phyloP scores from a whole-genome alignment of 2,329 filamentous ascomycete genomes.

The Alternaria atra region DNA sequence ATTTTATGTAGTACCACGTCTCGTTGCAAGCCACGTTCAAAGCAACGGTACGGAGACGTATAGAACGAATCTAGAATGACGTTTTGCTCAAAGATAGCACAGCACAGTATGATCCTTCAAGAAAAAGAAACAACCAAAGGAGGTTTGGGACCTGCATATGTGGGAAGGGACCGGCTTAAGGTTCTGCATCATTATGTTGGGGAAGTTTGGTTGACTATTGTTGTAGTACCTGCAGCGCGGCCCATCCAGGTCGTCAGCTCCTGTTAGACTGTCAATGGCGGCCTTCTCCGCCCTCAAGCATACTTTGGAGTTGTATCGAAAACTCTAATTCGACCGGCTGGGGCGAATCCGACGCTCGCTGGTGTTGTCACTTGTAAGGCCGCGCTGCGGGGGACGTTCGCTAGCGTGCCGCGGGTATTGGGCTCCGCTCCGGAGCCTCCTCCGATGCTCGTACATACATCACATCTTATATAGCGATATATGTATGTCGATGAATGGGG shows the following conservation, averaged over 20 bases:
- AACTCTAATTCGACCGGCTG: neutral
- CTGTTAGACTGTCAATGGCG: neutral
- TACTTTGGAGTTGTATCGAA: neutral
- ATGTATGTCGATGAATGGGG: neutral
- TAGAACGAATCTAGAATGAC: conserved; percentile 18
- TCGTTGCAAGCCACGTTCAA: conserved; percentile 23
- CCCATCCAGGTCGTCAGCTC: neutral
- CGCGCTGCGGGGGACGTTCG: neutral
- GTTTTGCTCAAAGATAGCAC: neutral
- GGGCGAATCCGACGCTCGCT: neutral
- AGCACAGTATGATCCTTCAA: neutral
- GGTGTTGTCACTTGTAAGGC: neutral
- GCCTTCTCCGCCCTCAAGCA: neutral
- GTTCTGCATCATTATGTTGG: neutral
- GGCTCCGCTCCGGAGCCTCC: neutral
- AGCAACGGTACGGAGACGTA: conserved; percentile 18
- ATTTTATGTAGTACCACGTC: neutral
- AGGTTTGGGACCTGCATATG: neutral
- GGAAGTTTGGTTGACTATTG: neutral
- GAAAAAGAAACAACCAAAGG: conserved; percentile 6
- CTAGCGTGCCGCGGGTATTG: neutral
- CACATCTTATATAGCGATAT: neutral
- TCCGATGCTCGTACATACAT: neutral
- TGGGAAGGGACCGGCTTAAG: neutral
- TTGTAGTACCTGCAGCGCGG: conserved; percentile 1